Conservation (phyloP, 129 eudicot species). For the Flaveria brownii region DNA sequence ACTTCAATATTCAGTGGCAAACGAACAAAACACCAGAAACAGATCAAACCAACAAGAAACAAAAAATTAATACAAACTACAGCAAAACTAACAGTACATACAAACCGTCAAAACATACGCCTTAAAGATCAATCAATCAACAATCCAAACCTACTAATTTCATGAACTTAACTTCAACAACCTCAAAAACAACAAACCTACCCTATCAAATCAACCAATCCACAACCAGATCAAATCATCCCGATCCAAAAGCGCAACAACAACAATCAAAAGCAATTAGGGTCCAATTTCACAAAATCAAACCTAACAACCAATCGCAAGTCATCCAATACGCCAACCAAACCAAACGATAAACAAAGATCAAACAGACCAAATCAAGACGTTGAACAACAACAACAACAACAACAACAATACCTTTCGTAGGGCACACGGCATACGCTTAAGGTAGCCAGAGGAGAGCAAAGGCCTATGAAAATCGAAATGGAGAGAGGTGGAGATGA, state of each 20-base stretch:
- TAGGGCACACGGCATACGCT: constrained; percentile 73
- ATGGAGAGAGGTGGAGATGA: constrained; percentile 15
- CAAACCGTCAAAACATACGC: too few species aligned
- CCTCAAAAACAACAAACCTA: background rate
- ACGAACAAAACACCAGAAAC: background rate
- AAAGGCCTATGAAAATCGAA: background rate
- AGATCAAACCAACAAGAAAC: constrained; percentile 19
- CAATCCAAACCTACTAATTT: background rate
- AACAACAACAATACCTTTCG: constrained; percentile 40
- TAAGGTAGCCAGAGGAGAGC: constrained; percentile 41
- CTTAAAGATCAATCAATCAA: background rate
- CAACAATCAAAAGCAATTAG: background rate
- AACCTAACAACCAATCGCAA: constrained; percentile 4
- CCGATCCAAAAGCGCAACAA: constrained; percentile 6
- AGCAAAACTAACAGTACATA: background rate
- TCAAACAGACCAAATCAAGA: background rate
- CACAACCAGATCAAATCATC: constrained; percentile 13
- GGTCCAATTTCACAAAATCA: constrained; percentile 5
- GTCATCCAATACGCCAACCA: background rate
- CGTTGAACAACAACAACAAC: background rate
- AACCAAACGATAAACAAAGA: background rate
- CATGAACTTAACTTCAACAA: background rate
- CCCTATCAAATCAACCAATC: background rate
- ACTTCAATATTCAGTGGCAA: background rate
- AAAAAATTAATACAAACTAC: background rate